Evolutionary conservation across 139 green algal genomes (phyloP), one percentile per base, ranked within the genome.

Genomic region (Chlamydomonas asymmetrica): DNA sequence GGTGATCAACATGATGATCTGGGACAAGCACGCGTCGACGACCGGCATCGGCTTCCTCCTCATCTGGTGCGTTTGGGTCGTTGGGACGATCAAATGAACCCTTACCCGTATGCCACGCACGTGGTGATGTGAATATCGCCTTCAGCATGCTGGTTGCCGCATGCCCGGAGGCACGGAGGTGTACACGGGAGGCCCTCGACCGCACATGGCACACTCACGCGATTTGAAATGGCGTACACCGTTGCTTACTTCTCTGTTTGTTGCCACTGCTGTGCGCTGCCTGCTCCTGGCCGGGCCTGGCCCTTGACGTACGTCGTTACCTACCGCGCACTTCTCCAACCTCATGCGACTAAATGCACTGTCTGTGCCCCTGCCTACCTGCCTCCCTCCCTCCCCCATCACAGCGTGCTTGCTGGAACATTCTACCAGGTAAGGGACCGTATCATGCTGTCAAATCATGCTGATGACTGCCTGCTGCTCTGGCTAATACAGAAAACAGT

Each of bases 1-100:
- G 9, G 71, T 85, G 25, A 85, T 85, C 68, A 85, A 85, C 68
- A 60, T 72, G 10, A 39, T 78, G 39, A 78, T 79, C 13, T 85
- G 79, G 79, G 73, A 85, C 62, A 85, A 85, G 61, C 79, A 85
- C 41, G 79, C 79, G 3, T 72, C 40, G 25, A 41, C 45, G 3
- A 22, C 66, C 2, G 79, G 79, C 52, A 81, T 85, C 40, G 73
- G 8, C 3, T 81, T 81, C 73, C 61, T 85, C 32, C 59, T 84
- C 2, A 40, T 84, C 20, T 84, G 78, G 78, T n/a, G n/a, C n/a
- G n/a, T n/a, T n/a, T 83, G 61, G 38, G 78, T 67, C 10, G 4
- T 27, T n/a, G 7, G 60, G 25, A 20, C 59, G 20, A 34, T 66
- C 13, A 66, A n/a, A n/a, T n/a, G n/a, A n/a, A n/a, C n/a, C n/a